Evolutionary conservation across 768 basidiomycete genomes (phyloP).

Genomic region (Rhodotorula toruloides): DNA sequence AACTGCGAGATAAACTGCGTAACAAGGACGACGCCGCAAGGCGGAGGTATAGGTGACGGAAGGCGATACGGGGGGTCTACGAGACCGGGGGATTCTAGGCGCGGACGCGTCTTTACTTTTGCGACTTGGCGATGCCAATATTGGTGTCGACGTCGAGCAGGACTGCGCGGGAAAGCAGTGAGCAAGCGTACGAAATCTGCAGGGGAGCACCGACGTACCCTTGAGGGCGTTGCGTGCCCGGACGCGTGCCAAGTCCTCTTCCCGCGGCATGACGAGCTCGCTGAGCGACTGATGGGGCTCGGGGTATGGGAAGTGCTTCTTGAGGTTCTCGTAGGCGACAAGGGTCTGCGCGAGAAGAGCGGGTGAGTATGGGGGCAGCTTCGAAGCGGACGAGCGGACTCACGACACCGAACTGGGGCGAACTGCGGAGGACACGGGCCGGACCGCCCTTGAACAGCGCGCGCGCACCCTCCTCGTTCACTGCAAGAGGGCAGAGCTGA

Average conservation of each 20-base stretch:
- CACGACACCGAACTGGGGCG: conserved; percentile 71
- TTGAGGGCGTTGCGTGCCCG: conserved; percentile 93
- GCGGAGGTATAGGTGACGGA: no score
- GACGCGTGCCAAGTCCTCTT: conserved; percentile 70
- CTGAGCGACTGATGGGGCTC: conserved; percentile 26
- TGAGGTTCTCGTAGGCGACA: conserved; percentile 59
- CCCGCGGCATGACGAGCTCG: conserved; percentile 39
- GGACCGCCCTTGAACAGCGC: conserved; percentile 90
- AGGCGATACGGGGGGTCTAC: no score
- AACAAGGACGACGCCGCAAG: no score
- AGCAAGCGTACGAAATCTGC: no score
- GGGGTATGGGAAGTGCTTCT: conserved; percentile 51
- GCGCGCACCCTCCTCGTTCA: conserved; percentile 78
- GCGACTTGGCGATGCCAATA: conserved; percentile 16
- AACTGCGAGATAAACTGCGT: no score
- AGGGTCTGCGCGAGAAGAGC: conserved; percentile 13
- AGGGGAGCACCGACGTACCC: conserved; percentile 45
- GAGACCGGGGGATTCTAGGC: no score
- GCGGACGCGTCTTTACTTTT: no score
- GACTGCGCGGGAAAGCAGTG: conserved; percentile 1
- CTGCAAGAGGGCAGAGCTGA: conserved; percentile 50
- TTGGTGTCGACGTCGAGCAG: conserved; percentile 36
- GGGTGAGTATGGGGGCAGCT: conserved; percentile 37
- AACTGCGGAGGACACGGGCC: conserved; percentile 75
- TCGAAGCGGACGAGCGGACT: conserved; percentile 27